A percentile compares a stretch with the other conserved stretches of the same genome.
phyloP scores from a whole-genome alignment of 345 rosid genomes.

The Excoecaria agallocha region DNA sequence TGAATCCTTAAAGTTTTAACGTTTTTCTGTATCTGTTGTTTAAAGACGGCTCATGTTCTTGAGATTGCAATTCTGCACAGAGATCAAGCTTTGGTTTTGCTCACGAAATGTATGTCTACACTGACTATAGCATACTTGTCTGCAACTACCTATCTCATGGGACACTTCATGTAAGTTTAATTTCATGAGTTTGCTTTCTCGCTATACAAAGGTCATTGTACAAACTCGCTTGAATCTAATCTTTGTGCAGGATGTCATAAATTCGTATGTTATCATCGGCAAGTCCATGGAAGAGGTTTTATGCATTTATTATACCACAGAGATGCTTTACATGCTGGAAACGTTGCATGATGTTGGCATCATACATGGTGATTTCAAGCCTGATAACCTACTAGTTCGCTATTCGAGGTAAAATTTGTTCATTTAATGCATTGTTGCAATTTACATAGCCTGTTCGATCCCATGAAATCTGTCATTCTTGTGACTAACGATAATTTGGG shows the following conservation, averaged over 20 bases:
- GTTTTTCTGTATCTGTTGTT: conserved; percentile 15
- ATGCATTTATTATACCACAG: conserved; percentile 84
- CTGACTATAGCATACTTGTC: conserved; percentile 80
- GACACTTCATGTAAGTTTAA: conserved; percentile 69
- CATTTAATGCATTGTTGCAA: no score
- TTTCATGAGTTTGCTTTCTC: not conserved
- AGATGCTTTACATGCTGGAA: conserved; percentile 89
- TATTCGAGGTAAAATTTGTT: conserved; percentile 62
- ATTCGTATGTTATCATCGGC: conserved; percentile 60
- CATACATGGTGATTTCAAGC: conserved; percentile 97
- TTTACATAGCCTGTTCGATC: no score
- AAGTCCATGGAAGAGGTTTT: conserved; percentile 90
- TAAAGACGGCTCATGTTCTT: conserved; percentile 8
- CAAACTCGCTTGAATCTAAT: conserved; percentile 7
- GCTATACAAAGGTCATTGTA: conserved; percentile 1
- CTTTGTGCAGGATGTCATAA: conserved; percentile 77
- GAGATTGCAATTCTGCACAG: conserved; percentile 42
- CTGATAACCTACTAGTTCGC: conserved; percentile 81
- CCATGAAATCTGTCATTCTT: not conserved
- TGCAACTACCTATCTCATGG: conserved; percentile 81
- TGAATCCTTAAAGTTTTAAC: conserved; percentile 17
- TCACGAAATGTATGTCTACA: conserved; percentile 60
- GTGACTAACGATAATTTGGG: not conserved
- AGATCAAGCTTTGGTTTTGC: conserved; percentile 83
- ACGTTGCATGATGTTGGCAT: conserved; percentile 78